A percentile compares a stretch with the other conserved stretches of the same genome.
phyloP scores from a whole-genome alignment of 2,329 filamentous ascomycete genomes.

The Phyllosticta citriasiana region DNA sequence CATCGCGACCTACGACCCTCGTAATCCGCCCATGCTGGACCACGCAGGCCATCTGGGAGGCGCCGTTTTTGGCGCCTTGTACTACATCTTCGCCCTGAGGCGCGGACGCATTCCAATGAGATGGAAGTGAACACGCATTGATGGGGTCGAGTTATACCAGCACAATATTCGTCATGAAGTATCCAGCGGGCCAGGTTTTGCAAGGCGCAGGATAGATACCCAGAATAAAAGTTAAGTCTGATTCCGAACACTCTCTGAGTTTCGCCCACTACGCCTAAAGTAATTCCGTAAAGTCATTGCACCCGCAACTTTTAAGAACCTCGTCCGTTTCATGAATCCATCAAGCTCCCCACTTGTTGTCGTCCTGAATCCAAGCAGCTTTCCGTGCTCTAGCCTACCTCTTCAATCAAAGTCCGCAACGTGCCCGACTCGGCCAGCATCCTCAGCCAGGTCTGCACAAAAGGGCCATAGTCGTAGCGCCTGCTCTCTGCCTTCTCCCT shows the following conservation, averaged over 20 bases:
- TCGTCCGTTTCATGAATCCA: neutral
- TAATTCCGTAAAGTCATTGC: neutral
- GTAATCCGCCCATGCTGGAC: conserved; percentile 20
- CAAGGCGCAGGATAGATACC: neutral
- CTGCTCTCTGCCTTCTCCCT: conserved; percentile 43
- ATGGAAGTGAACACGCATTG: neutral
- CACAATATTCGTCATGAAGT: neutral
- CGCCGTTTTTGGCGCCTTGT: conserved; percentile 26
- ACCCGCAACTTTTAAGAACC: neutral
- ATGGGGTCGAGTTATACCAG: neutral
- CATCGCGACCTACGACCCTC: conserved; percentile 13
- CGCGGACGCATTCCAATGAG: neutral
- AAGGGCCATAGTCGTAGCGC: conserved; percentile 58
- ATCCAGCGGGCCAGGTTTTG: neutral
- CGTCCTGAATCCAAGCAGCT: neutral
- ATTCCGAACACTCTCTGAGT: neutral
- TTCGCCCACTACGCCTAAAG: neutral
- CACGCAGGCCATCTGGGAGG: conserved; percentile 40
- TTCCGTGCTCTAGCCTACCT: neutral
- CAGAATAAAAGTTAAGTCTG: neutral
- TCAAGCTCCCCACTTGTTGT: neutral
- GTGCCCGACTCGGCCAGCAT: conserved; percentile 54
- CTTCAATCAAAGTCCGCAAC: conserved; percentile 5
- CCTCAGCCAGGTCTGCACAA: conserved; percentile 59
- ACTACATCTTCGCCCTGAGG: conserved; percentile 18